Evolutionary conservation across 2,329 filamentous ascomycete species (phyloP).

Genomic region (Aspergillus texensis): DNA sequence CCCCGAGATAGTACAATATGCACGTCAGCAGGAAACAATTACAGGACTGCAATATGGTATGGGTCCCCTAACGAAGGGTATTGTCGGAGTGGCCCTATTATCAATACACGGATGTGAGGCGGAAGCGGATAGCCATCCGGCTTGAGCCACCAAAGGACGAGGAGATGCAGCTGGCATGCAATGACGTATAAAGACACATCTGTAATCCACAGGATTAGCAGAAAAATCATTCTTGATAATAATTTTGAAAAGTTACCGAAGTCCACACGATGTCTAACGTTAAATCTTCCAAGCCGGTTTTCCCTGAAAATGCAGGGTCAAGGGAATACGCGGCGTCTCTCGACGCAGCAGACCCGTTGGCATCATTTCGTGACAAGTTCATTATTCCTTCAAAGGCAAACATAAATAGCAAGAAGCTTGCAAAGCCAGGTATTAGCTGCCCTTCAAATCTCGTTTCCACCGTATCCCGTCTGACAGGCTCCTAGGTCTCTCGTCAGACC

Average conservation of each 20-base stretch:
- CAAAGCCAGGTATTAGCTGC: slow-evolving; percentile 35
- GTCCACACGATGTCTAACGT: slow-evolving; percentile 18
- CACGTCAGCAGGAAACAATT: background rate
- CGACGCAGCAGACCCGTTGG: slow-evolving; percentile 63
- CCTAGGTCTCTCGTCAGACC: slow-evolving; percentile 39
- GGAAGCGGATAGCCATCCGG: slow-evolving; percentile 30
- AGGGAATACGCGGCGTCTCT: slow-evolving; percentile 50
- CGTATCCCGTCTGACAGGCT: slow-evolving; percentile 14
- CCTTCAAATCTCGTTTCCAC: background rate
- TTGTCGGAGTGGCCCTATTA: background rate
- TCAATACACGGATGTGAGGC: slow-evolving; percentile 8
- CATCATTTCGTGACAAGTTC: slow-evolving; percentile 70
- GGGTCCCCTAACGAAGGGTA: background rate
- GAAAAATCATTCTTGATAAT: background rate
- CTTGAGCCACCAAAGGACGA: background rate
- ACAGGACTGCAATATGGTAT: background rate
- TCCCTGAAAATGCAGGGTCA: slow-evolving; percentile 34
- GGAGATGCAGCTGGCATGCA: background rate
- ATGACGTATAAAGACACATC: slow-evolving; percentile 5
- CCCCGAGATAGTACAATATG: background rate
- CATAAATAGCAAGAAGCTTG: slow-evolving; percentile 65
- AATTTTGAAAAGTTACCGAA: background rate
- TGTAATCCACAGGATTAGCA: background rate
- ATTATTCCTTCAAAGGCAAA: slow-evolving; percentile 75
- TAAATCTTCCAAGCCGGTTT: slow-evolving; percentile 28